phyloP scores from a whole-genome alignment of 2,329 filamentous ascomycete genomes.

The Aspergillus clavatus region DNA sequence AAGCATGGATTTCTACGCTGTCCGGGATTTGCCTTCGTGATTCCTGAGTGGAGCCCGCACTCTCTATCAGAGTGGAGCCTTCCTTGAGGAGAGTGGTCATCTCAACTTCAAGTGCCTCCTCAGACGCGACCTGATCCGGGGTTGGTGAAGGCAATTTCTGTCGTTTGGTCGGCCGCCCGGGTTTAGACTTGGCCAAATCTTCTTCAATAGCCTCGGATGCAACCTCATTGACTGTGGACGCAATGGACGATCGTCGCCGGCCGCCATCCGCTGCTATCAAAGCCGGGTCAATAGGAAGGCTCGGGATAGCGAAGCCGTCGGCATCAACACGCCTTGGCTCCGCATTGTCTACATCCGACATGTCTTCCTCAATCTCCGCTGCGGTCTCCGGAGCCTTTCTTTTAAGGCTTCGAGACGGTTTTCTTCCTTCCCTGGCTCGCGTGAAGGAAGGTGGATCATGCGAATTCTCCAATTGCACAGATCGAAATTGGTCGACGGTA shows the following conservation, averaged over 20 bases:
- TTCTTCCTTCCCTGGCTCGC: constrained; percentile 53
- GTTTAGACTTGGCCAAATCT: constrained; percentile 15
- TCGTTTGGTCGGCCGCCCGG: constrained; percentile 25
- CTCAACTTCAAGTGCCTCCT: constrained; percentile 60
- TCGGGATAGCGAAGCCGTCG: constrained; percentile 65
- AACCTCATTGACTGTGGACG: constrained; percentile 20
- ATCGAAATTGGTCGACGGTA: constrained; percentile 77
- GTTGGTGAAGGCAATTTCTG: constrained; percentile 48
- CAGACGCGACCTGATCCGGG: constrained; percentile 56
- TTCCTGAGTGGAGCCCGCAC: constrained; percentile 12
- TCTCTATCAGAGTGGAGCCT: constrained; percentile 35
- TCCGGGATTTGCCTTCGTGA: constrained; percentile 49
- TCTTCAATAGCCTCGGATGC: constrained; percentile 20
- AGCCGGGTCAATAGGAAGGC: constrained; percentile 43
- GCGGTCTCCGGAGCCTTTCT: constrained; percentile 32
- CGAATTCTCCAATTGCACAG: constrained; percentile 54
- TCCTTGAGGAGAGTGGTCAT: constrained; percentile 62
- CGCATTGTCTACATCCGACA: constrained; percentile 27
- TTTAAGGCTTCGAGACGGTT: constrained; percentile 42
- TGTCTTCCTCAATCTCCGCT: constrained; percentile 44
- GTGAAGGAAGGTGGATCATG: constrained; percentile 81
- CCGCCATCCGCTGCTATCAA: constrained; percentile 25
- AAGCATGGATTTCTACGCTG: constrained; percentile 59
- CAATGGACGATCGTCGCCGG: constrained; percentile 17
- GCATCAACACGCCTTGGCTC: constrained; percentile 51